Evolutionary conservation across 345 rosid species (phyloP).

Genomic region (Jatropha curcas): DNA sequence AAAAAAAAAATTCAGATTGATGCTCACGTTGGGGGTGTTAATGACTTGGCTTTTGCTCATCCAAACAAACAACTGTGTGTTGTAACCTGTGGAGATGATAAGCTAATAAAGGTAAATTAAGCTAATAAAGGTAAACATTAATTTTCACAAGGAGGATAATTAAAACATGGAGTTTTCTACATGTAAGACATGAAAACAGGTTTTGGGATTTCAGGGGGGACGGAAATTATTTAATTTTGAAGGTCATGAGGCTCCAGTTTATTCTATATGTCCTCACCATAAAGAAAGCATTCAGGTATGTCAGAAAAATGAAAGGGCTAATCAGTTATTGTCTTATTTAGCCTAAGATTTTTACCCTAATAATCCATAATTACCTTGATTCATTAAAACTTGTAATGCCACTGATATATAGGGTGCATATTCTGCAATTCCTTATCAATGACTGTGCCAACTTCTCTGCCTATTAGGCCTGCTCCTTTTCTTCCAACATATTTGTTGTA

Average conservation of each 20-base stretch:
- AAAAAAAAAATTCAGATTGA: slow-evolving; percentile 86
- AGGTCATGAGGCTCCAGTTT: slow-evolving; percentile 89
- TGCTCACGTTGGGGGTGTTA: slow-evolving; percentile 82
- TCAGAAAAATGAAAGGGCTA: background rate
- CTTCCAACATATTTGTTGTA: background rate
- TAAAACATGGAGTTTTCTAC: slow-evolving; percentile 24
- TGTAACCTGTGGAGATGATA: slow-evolving; percentile 93
- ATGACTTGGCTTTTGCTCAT: slow-evolving; percentile 85
- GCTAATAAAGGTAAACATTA: too few relatives aligned
- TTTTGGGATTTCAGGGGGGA: slow-evolving; percentile 75
- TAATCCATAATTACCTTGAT: too few relatives aligned
- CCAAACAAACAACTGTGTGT: slow-evolving; percentile 78
- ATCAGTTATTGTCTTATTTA: too few relatives aligned
- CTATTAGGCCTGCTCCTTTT: background rate
- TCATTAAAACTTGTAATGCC: too few relatives aligned
- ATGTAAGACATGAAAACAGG: slow-evolving; percentile 54
- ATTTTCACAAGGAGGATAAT: slow-evolving; percentile 8
- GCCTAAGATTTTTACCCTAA: too few relatives aligned
- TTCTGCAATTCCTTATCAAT: too few relatives aligned
- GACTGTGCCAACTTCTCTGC: background rate
- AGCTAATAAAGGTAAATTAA: slow-evolving; percentile 82
- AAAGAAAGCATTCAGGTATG: slow-evolving; percentile 86
- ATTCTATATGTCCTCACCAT: slow-evolving; percentile 89
- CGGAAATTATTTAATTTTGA: slow-evolving; percentile 62
- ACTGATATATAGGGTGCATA: too few relatives aligned